These are phyloP conservation scores for Saururus chinensis DNA, from an alignment of 164 flowering plant genomes.

Conservation along the genomic window DNA sequence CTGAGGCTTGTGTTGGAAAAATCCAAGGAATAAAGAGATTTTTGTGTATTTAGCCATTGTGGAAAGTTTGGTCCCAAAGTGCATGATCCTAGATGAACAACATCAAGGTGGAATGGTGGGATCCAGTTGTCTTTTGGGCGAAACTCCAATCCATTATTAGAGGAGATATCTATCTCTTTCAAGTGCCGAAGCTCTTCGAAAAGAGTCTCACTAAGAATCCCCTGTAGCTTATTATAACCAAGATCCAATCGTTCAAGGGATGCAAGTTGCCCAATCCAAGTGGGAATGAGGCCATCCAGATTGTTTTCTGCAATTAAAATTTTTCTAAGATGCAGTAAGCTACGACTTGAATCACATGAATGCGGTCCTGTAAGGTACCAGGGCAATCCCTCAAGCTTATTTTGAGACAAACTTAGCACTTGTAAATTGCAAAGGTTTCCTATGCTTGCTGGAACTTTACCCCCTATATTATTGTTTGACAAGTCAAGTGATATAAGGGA, in stretches of 20 bases:
- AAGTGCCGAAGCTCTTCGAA: neutral
- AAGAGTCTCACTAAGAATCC: neutral
- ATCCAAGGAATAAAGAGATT: neutral
- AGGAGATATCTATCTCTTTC: neutral
- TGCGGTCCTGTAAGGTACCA: too few relatives aligned
- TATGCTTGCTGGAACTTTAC: neutral
- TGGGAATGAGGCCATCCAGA: too few relatives aligned
- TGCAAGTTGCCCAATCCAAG: too few relatives aligned
- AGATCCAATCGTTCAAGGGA: neutral
- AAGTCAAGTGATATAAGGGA: neutral
- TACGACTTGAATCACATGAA: too few relatives aligned
- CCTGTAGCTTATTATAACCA: too few relatives aligned
- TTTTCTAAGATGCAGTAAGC: too few relatives aligned
- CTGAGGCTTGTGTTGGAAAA: constrained; percentile 12
- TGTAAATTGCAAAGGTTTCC: neutral
- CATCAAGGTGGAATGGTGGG: constrained; percentile 17
- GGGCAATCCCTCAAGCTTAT: too few relatives aligned
- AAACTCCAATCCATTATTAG: constrained; percentile 5
- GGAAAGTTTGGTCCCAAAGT: constrained; percentile 12
- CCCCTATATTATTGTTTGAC: neutral
- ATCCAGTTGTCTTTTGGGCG: constrained; percentile 10
- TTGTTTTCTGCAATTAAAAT: too few relatives aligned
- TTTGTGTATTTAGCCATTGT: constrained; percentile 22
- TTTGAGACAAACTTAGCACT: too few relatives aligned
- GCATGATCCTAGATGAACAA: constrained; percentile 3